Evolutionary conservation across 176 grass and related monocot species (phyloP), one percentile per base, ranked within the genome.

Genomic region (Aegilops umbellulata): DNA sequence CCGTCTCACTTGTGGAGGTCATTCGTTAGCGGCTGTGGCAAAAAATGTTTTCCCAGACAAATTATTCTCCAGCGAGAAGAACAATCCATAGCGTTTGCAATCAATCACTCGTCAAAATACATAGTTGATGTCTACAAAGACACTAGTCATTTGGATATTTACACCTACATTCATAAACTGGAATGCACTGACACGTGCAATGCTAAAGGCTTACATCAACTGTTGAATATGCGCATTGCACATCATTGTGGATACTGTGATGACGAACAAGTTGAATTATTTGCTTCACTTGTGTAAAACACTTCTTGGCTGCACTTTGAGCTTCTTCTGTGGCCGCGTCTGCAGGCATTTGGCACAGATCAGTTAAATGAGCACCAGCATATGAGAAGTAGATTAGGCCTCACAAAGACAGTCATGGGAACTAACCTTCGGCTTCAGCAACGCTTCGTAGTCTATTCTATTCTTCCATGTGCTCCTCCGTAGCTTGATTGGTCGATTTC

Each of bases 381-480:
- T 22, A 25, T 3, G 78, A 66, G 19, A 15, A 65, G 22, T 6
- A 26, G 10, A 25, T 2, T 41, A 25, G 1, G 44, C 64, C 22
- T 86, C 16, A 47, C 14, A 27, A 17, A 78, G 55, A 78, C 13
- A 62, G 1, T 42, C 5, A 79, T 30, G 10, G 25, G 39, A 69
- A 82, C 74, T 66, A 87, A 95, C 93, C 89, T 98, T 95, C 3
- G 83, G 77, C 65, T 92, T 95, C 77, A 87, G 82, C 29, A 93
- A 61, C 70, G 95, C 85, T 74, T 93, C 91, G 6, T 77, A 88
- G 68, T 97, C 85, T 82, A 90, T 91, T 65, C 91, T 86, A 63
- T 85, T 91, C 87, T 95, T 98, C 93, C 95, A 98, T 65, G 91
- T 93, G 85, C 91, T 98, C 80, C 90, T 95, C 2, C 67, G 70